phyloP scores from a whole-genome alignment of 2,329 filamentous ascomycete genomes.

The Cordyceps militaris region DNA sequence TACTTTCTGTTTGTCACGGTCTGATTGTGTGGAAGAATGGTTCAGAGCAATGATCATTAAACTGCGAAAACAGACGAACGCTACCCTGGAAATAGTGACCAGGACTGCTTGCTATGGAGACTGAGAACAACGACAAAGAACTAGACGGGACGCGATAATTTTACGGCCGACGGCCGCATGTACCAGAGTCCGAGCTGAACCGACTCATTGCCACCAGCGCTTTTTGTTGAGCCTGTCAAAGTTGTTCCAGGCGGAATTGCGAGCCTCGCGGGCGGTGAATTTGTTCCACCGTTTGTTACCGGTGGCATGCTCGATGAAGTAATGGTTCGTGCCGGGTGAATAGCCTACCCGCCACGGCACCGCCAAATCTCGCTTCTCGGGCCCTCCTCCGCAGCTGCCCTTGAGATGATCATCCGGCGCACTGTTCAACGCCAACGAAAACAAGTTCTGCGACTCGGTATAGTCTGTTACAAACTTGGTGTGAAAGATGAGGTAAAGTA shows the following conservation, averaged over 20 bases:
- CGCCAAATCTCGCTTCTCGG: conserved; percentile 27
- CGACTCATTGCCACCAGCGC: too few relatives aligned
- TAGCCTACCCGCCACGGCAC: conserved; percentile 38
- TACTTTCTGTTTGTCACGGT: too few relatives aligned
- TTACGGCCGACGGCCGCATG: too few relatives aligned
- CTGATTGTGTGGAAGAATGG: too few relatives aligned
- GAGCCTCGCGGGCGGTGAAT: neutral
- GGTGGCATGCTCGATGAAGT: conserved; percentile 36
- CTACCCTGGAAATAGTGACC: too few relatives aligned
- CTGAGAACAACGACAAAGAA: too few relatives aligned
- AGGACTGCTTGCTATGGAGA: too few relatives aligned
- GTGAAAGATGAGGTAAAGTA: conserved; percentile 51
- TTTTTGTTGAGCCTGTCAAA: neutral
- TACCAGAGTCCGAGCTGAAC: too few relatives aligned
- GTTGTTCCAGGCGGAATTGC: neutral
- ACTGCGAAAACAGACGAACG: too few relatives aligned
- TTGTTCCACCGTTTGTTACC: conserved; percentile 9
- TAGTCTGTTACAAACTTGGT: conserved; percentile 67
- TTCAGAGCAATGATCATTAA: too few relatives aligned
- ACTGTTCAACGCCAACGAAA: conserved; percentile 61
- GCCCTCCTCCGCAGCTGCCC: conserved; percentile 33
- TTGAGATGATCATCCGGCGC: conserved; percentile 31
- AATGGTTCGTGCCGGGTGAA: conserved; percentile 32
- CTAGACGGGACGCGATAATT: too few relatives aligned
- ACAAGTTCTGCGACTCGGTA: conserved; percentile 69